phyloP scores from a whole-genome alignment of 768 basidiomycete species.

The Amyloporia xantha region DNA sequence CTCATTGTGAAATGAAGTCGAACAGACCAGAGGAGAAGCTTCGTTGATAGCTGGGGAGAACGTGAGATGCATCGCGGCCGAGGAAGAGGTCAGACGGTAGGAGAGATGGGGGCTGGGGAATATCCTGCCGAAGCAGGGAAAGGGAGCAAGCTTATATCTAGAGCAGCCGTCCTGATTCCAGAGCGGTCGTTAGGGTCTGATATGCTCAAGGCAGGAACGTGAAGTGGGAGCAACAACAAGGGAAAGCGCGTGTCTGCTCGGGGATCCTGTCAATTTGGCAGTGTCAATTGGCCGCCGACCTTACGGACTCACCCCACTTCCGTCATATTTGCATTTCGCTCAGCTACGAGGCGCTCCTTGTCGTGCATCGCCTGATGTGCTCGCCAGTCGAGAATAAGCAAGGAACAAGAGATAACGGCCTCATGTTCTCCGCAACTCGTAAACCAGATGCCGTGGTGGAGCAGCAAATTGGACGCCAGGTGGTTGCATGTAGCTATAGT shows the following conservation, averaged over 20 bases:
- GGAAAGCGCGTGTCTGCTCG: neutral
- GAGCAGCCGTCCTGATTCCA: neutral
- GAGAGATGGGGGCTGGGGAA: no score
- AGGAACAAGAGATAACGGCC: neutral
- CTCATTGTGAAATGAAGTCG: slow-evolving; percentile 6
- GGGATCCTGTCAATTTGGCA: neutral
- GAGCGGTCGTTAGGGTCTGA: neutral
- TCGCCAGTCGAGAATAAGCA: neutral
- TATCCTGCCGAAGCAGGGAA: neutral
- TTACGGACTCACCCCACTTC: neutral
- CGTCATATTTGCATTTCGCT: slow-evolving; percentile 3
- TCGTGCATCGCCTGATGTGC: neutral
- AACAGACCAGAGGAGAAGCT: slow-evolving; percentile 8
- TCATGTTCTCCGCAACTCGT: neutral
- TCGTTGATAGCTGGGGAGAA: slow-evolving; percentile 20
- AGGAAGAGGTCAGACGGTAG: no score
- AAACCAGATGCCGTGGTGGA: neutral
- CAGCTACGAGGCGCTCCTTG: neutral
- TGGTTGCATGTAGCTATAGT: no score
- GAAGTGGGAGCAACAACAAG: neutral
- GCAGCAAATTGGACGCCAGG: no score
- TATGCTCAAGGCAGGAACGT: neutral
- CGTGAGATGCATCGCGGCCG: slow-evolving; percentile 12
- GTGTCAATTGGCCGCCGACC: neutral
- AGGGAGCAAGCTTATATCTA: neutral